Evolutionary conservation across 2,329 filamentous ascomycete genomes (phyloP).

Genomic region (Tolypocladium pustulatum): DNA sequence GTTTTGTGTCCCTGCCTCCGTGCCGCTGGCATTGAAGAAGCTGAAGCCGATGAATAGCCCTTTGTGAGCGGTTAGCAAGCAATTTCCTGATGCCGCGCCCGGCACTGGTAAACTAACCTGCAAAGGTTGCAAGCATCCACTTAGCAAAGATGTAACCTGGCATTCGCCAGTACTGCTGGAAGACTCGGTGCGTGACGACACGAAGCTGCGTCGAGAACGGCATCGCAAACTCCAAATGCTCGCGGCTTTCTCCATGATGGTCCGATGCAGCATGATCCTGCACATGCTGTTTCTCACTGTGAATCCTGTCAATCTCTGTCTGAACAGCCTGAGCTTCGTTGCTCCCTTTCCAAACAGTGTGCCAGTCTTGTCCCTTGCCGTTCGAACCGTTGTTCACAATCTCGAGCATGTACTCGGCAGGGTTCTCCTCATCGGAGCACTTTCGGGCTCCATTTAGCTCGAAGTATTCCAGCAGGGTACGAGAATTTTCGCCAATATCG

Average conservation of each 20-base stretch:
- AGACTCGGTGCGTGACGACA: conserved; percentile 57
- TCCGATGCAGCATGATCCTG: conserved; percentile 5
- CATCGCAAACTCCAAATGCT: conserved; percentile 63
- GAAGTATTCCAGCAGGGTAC: conserved; percentile 51
- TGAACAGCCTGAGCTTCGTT: conserved; percentile 40
- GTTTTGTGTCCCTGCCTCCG: conserved; percentile 61
- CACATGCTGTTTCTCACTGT: conserved; percentile 30
- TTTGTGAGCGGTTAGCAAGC: not conserved
- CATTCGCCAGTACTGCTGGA: conserved; percentile 77
- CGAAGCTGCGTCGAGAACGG: conserved; percentile 56
- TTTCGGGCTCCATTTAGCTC: conserved; percentile 49
- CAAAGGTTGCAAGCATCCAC: conserved; percentile 45
- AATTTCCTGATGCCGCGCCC: not conserved
- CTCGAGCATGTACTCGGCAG: conserved; percentile 66
- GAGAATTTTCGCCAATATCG: conserved; percentile 50
- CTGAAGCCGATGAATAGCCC: conserved; percentile 66
- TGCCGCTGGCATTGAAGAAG: conserved; percentile 46
- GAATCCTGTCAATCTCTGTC: conserved; percentile 54
- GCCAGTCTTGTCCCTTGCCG: conserved; percentile 47
- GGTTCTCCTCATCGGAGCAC: conserved; percentile 55
- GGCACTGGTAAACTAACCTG: conserved; percentile 14
- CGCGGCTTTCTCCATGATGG: conserved; percentile 6
- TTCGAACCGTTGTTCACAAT: conserved; percentile 32
- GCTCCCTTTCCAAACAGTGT: conserved; percentile 51
- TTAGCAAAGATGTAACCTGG: conserved; percentile 72